phyloP scores from a whole-genome alignment of 1,284 basidiomycete genomes.

The Grifola frondosa region DNA sequence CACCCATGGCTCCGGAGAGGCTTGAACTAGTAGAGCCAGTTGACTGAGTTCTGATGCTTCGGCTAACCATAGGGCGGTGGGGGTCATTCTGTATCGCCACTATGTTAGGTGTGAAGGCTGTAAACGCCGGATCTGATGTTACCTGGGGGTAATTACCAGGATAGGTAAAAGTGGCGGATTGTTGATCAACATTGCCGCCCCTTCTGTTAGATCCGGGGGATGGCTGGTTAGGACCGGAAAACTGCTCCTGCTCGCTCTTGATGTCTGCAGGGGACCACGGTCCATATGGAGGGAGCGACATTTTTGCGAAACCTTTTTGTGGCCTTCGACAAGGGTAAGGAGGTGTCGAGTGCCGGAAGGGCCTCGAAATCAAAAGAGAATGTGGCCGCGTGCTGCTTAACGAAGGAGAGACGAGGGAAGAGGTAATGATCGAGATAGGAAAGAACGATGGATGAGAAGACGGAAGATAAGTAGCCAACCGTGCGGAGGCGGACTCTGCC shows the following conservation, averaged over 20 bases:
- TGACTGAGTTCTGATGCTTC: conserved; percentile 7
- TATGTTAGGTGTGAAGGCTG: conserved; percentile 12
- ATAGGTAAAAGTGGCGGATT: conserved; percentile 20
- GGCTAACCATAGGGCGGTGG: conserved; percentile 14
- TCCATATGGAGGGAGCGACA: conserved; percentile 30
- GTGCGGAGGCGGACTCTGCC: conserved; percentile 43
- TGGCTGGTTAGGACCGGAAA: conserved; percentile 19
- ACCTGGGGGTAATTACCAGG: conserved; percentile 26
- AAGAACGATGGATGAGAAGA: conserved; percentile 19
- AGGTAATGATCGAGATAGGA: conserved; percentile 16
- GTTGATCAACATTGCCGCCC: conserved; percentile 31
- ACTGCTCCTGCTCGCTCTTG: conserved; percentile 26
- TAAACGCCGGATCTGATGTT: conserved; percentile 7
- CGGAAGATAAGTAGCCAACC: conserved; percentile 34
- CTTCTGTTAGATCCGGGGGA: conserved; percentile 21
- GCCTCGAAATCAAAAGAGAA: conserved; percentile 22
- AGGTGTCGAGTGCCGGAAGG: conserved; percentile 17
- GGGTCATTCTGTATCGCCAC: conserved; percentile 11
- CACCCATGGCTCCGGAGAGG: conserved; percentile 63
- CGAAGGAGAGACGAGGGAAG: conserved; percentile 13
- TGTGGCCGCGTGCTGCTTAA: conserved; percentile 18
- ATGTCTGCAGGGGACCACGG: conserved; percentile 26
- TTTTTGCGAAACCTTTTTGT: conserved; percentile 18
- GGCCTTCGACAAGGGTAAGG: conserved; percentile 16
- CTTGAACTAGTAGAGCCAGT: conserved; percentile 45